phyloP scores from a whole-genome alignment of 2,329 filamentous ascomycete species.

The Pseudocercospora fuligena region DNA sequence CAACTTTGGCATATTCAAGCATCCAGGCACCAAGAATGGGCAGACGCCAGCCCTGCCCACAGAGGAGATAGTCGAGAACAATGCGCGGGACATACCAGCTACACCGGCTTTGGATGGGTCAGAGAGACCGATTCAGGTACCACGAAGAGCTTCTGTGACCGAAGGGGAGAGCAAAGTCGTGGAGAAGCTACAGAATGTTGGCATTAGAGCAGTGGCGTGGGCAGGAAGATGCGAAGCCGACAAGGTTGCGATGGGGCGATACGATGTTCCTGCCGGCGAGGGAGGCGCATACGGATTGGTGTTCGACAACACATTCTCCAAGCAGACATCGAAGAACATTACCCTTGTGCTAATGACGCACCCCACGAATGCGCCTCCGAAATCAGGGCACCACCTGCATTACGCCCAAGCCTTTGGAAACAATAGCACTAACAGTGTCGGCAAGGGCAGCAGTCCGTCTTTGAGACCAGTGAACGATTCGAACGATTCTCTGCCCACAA shows the following conservation, averaged over 20 bases:
- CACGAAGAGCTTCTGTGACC: conserved; percentile 53
- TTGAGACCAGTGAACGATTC: conserved; percentile 53
- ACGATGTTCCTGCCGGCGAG: conserved; percentile 74
- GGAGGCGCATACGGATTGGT: conserved; percentile 95
- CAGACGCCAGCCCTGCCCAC: conserved; percentile 50
- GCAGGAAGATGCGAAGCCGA: conserved; percentile 94
- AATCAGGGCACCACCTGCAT: conserved; percentile 72
- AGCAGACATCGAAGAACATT: conserved; percentile 89
- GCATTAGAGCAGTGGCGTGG: conserved; percentile 72
- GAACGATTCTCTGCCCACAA: conserved; percentile 55
- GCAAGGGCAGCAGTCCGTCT: conserved; percentile 45
- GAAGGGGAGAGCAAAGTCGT: conserved; percentile 63
- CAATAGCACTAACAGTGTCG: conserved; percentile 45
- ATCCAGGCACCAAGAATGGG: conserved; percentile 75
- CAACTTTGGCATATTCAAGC: conserved; percentile 98
- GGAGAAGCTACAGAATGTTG: conserved; percentile 66
- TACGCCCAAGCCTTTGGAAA: conserved; percentile 61
- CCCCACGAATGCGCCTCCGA: conserved; percentile 78
- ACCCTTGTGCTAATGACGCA: conserved; percentile 96
- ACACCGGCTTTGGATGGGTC: conserved; percentile 45
- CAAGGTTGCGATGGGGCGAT: conserved; percentile 88
- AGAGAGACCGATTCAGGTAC: conserved; percentile 41
- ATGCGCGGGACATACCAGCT: conserved; percentile 42
- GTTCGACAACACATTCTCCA: conserved; percentile 99
- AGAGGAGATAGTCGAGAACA: conserved; percentile 46